Base-by-base conservation (phyloP, 2,329 filamentous ascomycete species). In the Emergomyces pasteurianus region DNA sequence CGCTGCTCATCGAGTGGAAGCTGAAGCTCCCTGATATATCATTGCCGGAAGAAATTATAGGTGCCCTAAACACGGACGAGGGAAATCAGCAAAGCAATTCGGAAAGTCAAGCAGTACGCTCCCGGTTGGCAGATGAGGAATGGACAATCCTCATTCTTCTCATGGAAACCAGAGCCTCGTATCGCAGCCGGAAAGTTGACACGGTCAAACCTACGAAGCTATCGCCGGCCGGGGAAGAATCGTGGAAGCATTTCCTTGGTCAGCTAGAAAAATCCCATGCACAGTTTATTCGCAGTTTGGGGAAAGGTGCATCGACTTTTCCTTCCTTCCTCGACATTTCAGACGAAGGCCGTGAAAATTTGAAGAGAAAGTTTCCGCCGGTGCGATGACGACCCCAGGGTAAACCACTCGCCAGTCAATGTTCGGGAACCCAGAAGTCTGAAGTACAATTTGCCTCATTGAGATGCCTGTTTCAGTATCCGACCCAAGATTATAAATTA, bases 1-100 rank as follows among this genome's bases (percentile, higher is more conserved):
- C 50, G 26, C 23, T 60, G 38, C 18, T 60, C 23, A 49, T 60
- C n/a, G n/a, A 46, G 38, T 56, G 50, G 58, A 55, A 56, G 38
- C 36, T 60, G 31, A 26, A 56, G 31, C 23, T 56, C 28, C 21
- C 34, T 23, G 58, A 60, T 21, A 16, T 9, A 18, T 18, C 38
- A 46, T 18, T 42, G 7, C 38, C 47, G 6, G n/a, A 18, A 12
- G n/a, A 53, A 7, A 18, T 18, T 21, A n/a, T n/a, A n/a, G 5
- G 21, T 28, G 26, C 49, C 10, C 23, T 23, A 21, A n/a, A 21
- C 34, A 2, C 14, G 23, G 12, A 31, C 58, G 46, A 40, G 12
- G 23, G 21, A 21, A 42, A n/a, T 3, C 16, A 58, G 31, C 26
- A 14, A n/a, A 58, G 12, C 14, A 28, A n/a, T 23, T 10, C 7